phyloP scores from a whole-genome alignment of 129 eudicot genomes.

The Artemisia argyi region DNA sequence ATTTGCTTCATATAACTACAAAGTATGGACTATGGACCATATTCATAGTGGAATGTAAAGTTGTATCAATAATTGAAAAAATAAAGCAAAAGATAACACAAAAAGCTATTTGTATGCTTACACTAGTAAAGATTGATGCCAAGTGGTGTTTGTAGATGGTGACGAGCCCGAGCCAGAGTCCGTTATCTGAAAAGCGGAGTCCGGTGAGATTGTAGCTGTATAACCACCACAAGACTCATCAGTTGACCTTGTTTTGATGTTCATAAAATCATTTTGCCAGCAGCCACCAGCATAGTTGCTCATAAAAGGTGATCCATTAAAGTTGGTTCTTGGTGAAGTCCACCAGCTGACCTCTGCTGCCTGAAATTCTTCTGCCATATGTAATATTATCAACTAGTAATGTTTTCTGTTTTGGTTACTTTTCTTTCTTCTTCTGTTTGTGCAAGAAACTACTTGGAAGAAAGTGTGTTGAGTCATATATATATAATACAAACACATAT shows the following conservation, averaged over 20 bases:
- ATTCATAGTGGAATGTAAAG: conserved; percentile 38
- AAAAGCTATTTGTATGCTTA: conserved; percentile 36
- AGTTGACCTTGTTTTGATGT: conserved; percentile 34
- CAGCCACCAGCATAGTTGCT: conserved; percentile 16
- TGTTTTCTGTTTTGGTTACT: background rate
- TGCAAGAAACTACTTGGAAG: conserved; percentile 16
- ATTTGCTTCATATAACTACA: conserved; percentile 35
- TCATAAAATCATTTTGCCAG: conserved; percentile 29
- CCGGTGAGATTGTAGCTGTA: conserved; percentile 29
- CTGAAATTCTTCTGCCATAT: conserved; percentile 43
- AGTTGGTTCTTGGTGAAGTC: conserved; percentile 33
- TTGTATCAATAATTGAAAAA: conserved; percentile 38
- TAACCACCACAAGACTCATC: conserved; percentile 31
- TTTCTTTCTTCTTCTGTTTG: background rate
- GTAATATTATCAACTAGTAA: background rate
- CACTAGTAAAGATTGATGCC: conserved; percentile 42
- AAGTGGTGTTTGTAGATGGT: conserved; percentile 33
- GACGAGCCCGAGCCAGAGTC: conserved; percentile 19
- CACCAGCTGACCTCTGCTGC: conserved; percentile 38
- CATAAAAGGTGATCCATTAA: background rate
- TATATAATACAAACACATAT: conserved; percentile 9
- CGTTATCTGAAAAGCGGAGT: conserved; percentile 28
- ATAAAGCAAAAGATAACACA: conserved; percentile 30
- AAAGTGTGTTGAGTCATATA: conserved; percentile 18
- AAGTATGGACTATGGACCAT: conserved; percentile 32